Base-by-base conservation (phyloP, 2,329 filamentous ascomycete genomes). In the Sporothrix humicola region DNA sequence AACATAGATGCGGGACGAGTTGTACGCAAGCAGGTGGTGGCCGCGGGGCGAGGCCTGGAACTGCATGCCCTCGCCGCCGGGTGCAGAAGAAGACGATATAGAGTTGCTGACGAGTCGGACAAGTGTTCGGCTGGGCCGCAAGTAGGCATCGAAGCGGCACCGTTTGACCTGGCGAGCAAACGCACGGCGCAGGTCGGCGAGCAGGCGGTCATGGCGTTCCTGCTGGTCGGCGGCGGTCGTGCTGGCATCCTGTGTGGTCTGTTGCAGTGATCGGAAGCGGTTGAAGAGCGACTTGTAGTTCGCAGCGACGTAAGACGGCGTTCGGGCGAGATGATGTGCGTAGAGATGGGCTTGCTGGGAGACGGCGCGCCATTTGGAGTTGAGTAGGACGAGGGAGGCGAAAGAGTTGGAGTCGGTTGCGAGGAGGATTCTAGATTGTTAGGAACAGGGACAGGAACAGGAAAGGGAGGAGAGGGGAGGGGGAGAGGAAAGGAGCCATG, bases 31-130 rank as follows among this genome's bases (percentile, higher is more conserved):
- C 44, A 97, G 83, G 77, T 91, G 89, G 77, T 91, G 90, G 2
- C 93, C 93, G 72, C 87, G 89, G 6, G 93, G 90, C 1, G 94
- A 97, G 74, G 93, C 89, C 75, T 88, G 90, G 81, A 97, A 97
- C 72, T 93, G 92, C 83, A 97, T 93, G 63, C 93, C 93, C 81
- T 97, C 94, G 46, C 93, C 93, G 48, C 92, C 92, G 0, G 93
- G 94, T 75, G 91, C 92, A 26, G 93, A 93, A 1, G 92, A 94
- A 0, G 93, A 95, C 79, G 92, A 95, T 77, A 93, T 93, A 6
- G 92, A 94, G 69, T 91, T 93, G 52, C 93, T 96, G 13, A 97
- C 90, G 70, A 97, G 85, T 79, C 92, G 95, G 78, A 97, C 88
- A 61, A 93, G 85, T 6, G 91, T 95, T 78, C 88, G 86, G 74